phyloP scores from a whole-genome alignment of 495 filamentous ascomycete species.

The Mytilinidion resinicola region DNA sequence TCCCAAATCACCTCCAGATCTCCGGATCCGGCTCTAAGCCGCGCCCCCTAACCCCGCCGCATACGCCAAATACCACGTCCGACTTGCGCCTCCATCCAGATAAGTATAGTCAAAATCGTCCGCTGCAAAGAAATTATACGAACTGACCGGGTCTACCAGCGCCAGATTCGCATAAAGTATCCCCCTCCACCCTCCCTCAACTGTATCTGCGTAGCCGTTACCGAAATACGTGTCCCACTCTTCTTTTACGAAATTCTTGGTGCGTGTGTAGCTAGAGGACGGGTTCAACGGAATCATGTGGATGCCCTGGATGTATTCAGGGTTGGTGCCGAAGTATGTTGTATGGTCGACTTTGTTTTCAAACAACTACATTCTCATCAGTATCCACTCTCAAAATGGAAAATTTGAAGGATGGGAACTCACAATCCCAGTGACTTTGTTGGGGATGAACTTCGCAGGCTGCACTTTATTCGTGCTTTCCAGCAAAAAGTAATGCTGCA shows the following conservation, averaged over 20 bases:
- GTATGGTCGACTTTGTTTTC: constrained; percentile 96
- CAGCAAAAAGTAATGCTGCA: constrained; percentile 80
- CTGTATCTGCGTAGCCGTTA: constrained; percentile 51
- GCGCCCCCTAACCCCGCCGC: constrained; percentile 50
- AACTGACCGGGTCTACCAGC: constrained; percentile 60
- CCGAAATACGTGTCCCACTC: constrained; percentile 82
- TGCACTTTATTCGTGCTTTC: constrained; percentile 63
- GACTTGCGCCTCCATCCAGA: constrained; percentile 80
- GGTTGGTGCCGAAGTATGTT: constrained; percentile 80
- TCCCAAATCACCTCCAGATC: too few relatives aligned
- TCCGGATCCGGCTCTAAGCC: not conserved
- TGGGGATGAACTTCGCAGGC: constrained; percentile 67
- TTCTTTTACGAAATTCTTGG: constrained; percentile 62
- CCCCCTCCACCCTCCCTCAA: constrained; percentile 75
- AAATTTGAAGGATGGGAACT: constrained; percentile 34
- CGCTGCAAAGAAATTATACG: constrained; percentile 69
- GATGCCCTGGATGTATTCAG: constrained; percentile 85
- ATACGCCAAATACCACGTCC: constrained; percentile 85
- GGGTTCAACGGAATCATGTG: constrained; percentile 93
- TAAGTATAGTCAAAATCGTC: constrained; percentile 57
- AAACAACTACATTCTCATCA: constrained; percentile 48
- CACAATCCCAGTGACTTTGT: constrained; percentile 79
- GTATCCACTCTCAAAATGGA: not conserved
- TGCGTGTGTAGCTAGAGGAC: constrained; percentile 59
- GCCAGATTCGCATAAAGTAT: constrained; percentile 80